These are phyloP conservation scores for Diutina sp. DNA, from an alignment of 1,139 yeast species.

Conservation along the genomic window DNA sequence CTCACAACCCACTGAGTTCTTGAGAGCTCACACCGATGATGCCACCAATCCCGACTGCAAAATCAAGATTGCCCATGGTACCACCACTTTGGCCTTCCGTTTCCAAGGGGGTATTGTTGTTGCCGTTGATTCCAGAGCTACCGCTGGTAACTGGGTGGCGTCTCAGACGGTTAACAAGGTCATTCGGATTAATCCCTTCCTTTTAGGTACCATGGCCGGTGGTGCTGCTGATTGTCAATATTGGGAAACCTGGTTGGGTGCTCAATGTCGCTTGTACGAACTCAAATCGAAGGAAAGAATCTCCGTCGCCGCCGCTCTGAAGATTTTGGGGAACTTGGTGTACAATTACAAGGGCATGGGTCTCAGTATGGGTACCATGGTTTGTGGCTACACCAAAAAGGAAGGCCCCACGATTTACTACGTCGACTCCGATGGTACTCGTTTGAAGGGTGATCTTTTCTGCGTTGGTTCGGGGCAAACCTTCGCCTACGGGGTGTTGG, in stretches of 20 bases:
- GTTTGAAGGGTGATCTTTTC: slow-evolving; percentile 88
- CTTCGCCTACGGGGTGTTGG: slow-evolving; percentile 98
- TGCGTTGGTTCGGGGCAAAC: slow-evolving; percentile 99
- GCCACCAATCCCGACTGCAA: slow-evolving; percentile 84
- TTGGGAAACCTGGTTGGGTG: slow-evolving; percentile 98
- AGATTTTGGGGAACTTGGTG: slow-evolving; percentile 81
- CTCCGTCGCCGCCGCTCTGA: slow-evolving; percentile 93
- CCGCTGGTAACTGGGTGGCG: slow-evolving; percentile 98
- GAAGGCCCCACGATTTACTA: slow-evolving; percentile 94
- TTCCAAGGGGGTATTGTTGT: slow-evolving; percentile 93
- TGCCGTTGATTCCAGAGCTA: slow-evolving; percentile 96
- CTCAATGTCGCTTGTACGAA: slow-evolving; percentile 93
- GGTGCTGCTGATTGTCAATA: slow-evolving; percentile 99
- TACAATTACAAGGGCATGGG: slow-evolving; percentile 97
- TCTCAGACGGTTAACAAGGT: slow-evolving; percentile 97
- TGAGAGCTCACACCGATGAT: slow-evolving; percentile 97
- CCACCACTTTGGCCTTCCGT: slow-evolving; percentile 93
- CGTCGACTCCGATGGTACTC: slow-evolving; percentile 95
- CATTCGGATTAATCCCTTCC: slow-evolving; percentile 87
- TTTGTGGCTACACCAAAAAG: slow-evolving; percentile 90
- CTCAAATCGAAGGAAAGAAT: slow-evolving; percentile 89
- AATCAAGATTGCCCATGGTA: slow-evolving; percentile 96
- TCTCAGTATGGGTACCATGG: slow-evolving; percentile 98
- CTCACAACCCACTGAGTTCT: slow-evolving; percentile 83
- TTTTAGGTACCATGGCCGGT: slow-evolving; percentile 98